Base-by-base conservation (phyloP, 495 filamentous ascomycete genomes). In the Podospora pseudoanserina region DNA sequence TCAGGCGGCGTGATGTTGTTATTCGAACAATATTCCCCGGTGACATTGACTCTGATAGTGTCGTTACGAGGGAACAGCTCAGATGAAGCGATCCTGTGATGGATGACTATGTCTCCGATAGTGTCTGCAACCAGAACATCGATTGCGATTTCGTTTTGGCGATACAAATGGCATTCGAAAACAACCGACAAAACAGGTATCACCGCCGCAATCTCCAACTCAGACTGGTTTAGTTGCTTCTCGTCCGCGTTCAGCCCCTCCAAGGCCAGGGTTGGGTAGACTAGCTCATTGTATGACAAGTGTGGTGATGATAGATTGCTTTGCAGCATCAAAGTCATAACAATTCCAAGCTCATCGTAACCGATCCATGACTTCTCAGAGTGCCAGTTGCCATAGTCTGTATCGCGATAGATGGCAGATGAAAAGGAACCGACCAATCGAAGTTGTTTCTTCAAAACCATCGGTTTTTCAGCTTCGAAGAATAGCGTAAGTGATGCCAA, bases 21-120 rank as follows among this genome's bases (percentile, higher is more conserved):
- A 4, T 5, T 6, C 2, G 4, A 4, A 30, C 61, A 63, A 32
- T 32, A 63, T 18, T 63, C 61, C 26, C 20, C 20, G 0, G 61
- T 7, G 27, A 63, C 19, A 32, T 63, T 63, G 27, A 63, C 61
- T 44, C 61, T 63, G 15, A 63, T 63, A 16, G 16, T 44, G 20
- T 63, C 30, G 1, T 28, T 28, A 23, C 20, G 1, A 23, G 20
- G 20, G 20, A 19, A 28, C 9, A 57, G 55, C 7, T 16, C 55
- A 57, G 55, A 18, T 19, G 34, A 6, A 5, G 11, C 5, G 34
- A 39, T 39, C 34, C 5, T 5, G 34, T 39, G 34, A 39, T 39
- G 34, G 11, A 39, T 39, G 34, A 39, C 34, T 23, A 39, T 39
- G 34, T 39, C 11, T 11, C 34, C 11, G 34, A 39, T 39, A 6